A percentile compares a stretch with the other conserved stretches of the same genome.
phyloP scores from a whole-genome alignment of 352 stramenopile species.

The Lagenidium giganteum region DNA sequence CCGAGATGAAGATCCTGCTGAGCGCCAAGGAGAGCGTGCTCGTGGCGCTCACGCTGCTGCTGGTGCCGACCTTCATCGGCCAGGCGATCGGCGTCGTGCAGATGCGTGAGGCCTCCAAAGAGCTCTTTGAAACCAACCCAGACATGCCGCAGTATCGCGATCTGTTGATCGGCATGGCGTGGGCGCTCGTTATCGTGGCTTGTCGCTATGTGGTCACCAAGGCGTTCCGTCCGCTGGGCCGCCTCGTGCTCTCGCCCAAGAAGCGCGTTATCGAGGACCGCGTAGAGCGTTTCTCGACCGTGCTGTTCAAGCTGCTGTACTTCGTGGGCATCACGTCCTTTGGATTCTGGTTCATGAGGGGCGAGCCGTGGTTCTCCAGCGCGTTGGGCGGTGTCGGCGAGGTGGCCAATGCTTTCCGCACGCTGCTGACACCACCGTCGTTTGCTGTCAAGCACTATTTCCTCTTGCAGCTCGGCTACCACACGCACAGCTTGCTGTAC shows the following conservation, averaged over 20 bases:
- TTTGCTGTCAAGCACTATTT: constrained; percentile 37
- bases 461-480: constrained; percentile 52
- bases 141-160: constrained; percentile 27
- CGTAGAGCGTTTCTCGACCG: constrained; percentile 28
- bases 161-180: constrained; percentile 18
- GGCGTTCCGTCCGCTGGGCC: constrained; percentile 19
- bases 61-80: constrained; percentile 24
- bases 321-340: no score
- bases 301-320: constrained; percentile 34
- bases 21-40: constrained; percentile 30
- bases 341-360: constrained; percentile 31
- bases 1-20: constrained; percentile 20
- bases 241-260: constrained; percentile 17
- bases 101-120: constrained; percentile 24
- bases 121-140: constrained; percentile 25
- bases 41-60: constrained; percentile 18
- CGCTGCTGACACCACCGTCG: constrained; percentile 26
- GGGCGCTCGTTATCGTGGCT: constrained; percentile 22
- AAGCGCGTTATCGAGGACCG: constrained; percentile 22
- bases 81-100: constrained; percentile 27
- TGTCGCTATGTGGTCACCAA: constrained; percentile 21
- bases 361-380: constrained; percentile 39
- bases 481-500: constrained; percentile 45
- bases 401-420: constrained; percentile 23
- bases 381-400: constrained; percentile 30